A percentile compares a stretch with the other conserved stretches of the same genome.
Conservation (phyloP, 2,329 filamentous ascomycete species). For the Arthrobotrys conoides region DNA sequence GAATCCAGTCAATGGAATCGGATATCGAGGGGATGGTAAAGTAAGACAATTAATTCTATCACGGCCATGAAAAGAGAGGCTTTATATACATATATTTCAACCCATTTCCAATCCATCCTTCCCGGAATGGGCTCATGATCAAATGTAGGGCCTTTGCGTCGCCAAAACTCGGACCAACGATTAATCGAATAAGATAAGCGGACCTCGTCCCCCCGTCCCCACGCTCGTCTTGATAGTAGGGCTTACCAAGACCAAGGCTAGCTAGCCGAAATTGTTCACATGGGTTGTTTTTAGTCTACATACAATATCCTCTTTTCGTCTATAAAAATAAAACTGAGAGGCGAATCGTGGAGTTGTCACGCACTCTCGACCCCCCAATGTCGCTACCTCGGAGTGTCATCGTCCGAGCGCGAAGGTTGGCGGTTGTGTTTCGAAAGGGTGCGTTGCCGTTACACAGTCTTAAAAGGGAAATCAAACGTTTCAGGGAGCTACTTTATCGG, state of each 20-base stretch:
- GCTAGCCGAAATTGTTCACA: constrained; percentile 9
- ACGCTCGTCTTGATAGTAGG: not conserved
- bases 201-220: not conserved
- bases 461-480: constrained; percentile 37
- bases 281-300: not conserved
- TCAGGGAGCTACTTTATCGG: constrained; percentile 34
- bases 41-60: not conserved
- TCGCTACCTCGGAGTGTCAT: constrained; percentile 29
- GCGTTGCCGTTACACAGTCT: constrained; percentile 31
- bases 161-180: not conserved
- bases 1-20: constrained; percentile 22
- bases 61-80: not conserved
- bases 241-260: not conserved
- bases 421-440: constrained; percentile 4
- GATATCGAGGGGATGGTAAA: not conserved
- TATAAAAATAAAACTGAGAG: not conserved
- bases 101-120: not conserved
- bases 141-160: not conserved
- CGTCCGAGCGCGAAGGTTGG: constrained; percentile 34
- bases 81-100: constrained; percentile 4
- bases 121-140: not conserved
- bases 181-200: not conserved
- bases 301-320: not conserved
- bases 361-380: constrained; percentile 1
- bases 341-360: constrained; percentile 14